phyloP scores from a whole-genome alignment of 129 eudicot genomes.

The Sambucus nigra region DNA sequence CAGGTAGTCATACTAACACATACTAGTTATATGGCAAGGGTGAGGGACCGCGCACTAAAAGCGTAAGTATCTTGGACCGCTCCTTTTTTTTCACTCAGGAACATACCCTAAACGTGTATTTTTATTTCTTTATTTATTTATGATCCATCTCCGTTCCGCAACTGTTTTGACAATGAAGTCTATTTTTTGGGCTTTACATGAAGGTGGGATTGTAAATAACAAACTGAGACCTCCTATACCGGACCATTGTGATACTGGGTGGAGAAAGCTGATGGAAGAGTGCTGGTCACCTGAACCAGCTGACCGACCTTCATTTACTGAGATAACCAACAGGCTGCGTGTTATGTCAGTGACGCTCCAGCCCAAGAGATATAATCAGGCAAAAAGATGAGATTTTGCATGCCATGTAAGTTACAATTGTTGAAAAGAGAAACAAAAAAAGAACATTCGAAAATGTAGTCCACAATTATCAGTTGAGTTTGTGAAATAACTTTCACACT shows the following conservation, averaged over 20 bases:
- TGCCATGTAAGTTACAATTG: background rate
- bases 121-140: too few relatives aligned
- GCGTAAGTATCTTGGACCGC: too few relatives aligned
- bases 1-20: too few relatives aligned
- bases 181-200: background rate
- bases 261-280: constrained; percentile 74
- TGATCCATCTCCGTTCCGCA: too few relatives aligned
- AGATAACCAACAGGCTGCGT: constrained; percentile 49
- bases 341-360: constrained; percentile 36
- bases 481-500: constrained; percentile 3
- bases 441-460: background rate
- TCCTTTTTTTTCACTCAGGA: too few relatives aligned
- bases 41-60: too few relatives aligned
- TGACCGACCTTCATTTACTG: constrained; percentile 59
- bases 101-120: too few relatives aligned
- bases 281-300: constrained; percentile 74
- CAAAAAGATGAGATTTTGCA: constrained; percentile 29
- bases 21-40: too few relatives aligned
- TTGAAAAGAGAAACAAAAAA: background rate
- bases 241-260: constrained; percentile 42
- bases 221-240: constrained; percentile 59
- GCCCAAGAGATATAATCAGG: constrained; percentile 33
- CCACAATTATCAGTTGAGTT: constrained; percentile 1
- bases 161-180: background rate
- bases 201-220: constrained; percentile 68